phyloP scores from a whole-genome alignment of 768 basidiomycete species.

The Rhodotorula kratochvilovae region DNA sequence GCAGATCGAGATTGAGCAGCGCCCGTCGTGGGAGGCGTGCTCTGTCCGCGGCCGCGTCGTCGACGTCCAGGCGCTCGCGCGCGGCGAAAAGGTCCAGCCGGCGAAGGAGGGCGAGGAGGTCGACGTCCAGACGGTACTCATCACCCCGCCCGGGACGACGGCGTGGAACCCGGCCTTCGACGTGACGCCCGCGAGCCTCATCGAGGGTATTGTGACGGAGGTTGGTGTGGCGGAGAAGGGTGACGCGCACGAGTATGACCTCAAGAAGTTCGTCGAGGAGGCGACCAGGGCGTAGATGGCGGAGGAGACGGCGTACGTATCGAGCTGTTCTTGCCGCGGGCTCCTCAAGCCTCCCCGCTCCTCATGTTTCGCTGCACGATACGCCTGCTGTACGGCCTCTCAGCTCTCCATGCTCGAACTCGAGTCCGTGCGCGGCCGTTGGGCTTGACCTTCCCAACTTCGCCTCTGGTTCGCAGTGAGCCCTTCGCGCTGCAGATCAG shows the following conservation, averaged over 20 bases:
- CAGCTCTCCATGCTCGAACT: too few relatives aligned
- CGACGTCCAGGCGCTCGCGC: conserved; percentile 56
- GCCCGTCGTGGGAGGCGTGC: conserved; percentile 80
- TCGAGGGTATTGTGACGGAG: conserved; percentile 92
- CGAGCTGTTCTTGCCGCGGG: too few relatives aligned
- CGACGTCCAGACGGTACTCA: conserved; percentile 52
- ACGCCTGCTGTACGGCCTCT: too few relatives aligned
- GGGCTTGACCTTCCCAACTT: too few relatives aligned
- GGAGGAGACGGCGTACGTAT: too few relatives aligned
- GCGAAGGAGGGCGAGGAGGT: conserved; percentile 57
- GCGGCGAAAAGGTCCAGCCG: conserved; percentile 49
- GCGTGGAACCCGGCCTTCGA: conserved; percentile 92
- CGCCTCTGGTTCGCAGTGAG: too few relatives aligned
- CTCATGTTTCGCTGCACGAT: too few relatives aligned
- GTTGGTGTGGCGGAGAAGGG: conserved; percentile 80
- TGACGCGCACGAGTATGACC: conserved; percentile 61
- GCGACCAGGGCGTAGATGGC: not conserved
- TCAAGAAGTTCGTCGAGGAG: conserved; percentile 55
- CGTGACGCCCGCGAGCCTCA: conserved; percentile 87
- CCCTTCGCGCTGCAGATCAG: too few relatives aligned
- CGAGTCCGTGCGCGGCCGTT: too few relatives aligned
- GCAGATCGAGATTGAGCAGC: conserved; percentile 87
- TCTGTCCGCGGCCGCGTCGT: conserved; percentile 76
- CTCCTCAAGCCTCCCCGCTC: too few relatives aligned
- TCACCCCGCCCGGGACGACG: conserved; percentile 41